phyloP scores from a whole-genome alignment of 23 red algal genomes.

The Porphyridium purpureum region DNA sequence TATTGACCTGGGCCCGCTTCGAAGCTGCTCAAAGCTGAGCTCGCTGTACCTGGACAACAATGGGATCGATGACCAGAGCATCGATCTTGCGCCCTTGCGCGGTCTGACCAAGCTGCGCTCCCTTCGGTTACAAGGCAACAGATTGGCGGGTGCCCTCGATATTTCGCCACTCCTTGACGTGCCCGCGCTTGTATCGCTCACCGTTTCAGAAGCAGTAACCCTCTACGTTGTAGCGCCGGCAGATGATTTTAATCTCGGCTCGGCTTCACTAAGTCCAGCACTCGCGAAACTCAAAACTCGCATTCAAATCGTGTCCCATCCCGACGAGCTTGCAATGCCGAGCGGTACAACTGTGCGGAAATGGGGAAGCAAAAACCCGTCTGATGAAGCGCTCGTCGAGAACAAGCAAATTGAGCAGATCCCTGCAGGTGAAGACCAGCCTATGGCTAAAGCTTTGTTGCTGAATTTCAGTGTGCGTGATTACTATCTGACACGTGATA shows the following conservation, averaged over 20 bases:
- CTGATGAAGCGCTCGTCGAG: neutral
- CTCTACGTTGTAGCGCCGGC: too few species aligned
- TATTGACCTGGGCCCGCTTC: slow-evolving; percentile 58
- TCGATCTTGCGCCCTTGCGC: slow-evolving; percentile 60
- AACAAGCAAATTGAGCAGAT: neutral
- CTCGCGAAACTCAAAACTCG: neutral
- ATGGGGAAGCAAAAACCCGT: neutral
- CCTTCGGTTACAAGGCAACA: slow-evolving; percentile 53
- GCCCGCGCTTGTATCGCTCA: slow-evolving; percentile 9
- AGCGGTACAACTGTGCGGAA: neutral
- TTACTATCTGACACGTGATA: neutral
- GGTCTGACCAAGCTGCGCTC: slow-evolving; percentile 30
- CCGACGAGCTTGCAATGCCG: neutral
- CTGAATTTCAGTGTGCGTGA: neutral
- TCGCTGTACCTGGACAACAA: slow-evolving; percentile 93
- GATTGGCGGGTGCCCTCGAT: slow-evolving; percentile 42
- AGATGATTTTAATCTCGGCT: too few species aligned
- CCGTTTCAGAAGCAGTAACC: neutral
- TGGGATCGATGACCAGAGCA: slow-evolving; percentile 11
- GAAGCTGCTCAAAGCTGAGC: slow-evolving; percentile 25
- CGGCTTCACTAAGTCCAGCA: too few species aligned
- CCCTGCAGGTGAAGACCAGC: too few species aligned
- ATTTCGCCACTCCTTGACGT: slow-evolving; percentile 58
- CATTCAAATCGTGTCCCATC: neutral
- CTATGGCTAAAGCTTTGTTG: neutral